Evolutionary conservation across 768 basidiomycete genomes (phyloP), one percentile per base, ranked within the genome.

Genomic region (Rhizopogon roseolus): DNA sequence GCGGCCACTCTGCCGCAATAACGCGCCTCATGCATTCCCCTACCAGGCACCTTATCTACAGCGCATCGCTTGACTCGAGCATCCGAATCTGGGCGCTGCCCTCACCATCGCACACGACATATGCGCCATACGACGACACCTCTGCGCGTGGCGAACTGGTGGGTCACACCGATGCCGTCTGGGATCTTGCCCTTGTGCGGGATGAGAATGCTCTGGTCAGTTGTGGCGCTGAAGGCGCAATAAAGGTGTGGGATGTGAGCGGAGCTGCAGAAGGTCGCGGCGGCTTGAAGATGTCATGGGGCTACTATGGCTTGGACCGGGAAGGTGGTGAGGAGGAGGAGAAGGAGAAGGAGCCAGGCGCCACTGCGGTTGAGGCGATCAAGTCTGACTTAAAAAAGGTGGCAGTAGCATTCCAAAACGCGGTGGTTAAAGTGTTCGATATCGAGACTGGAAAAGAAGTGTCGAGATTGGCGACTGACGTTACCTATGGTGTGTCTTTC

Each of bases 161-260:
- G 29, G 93, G 95, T 4, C 93, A 97, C 67, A 92, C 93, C 5
- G 95, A 99, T 66, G 93, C 93, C 5, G 89, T 98, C 25, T 99
- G 97, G 97, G 97, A 94, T 65, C 74, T 98, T 49, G 87, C 90
- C 9, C 81, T 96, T 19, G 81, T 93, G 27, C 80, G 90, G 52
- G 88, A 90, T 57, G 89, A 92, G 66, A 83, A 81, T 54, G 85
- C 88, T 7, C 78, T 98, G 40, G 90, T 96, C 53, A 91, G 89
- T 59, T 93, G 90, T 66, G 88, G 90, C 43, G 90, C 94, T 4
- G 96, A 98, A 66, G 95, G 95, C 17, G 73, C 81, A 0, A 88
- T 98, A 60, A 97, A 97, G 70, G 83, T 96, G 13, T 98, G 96
- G 95, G 91, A 93, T 61, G 86, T 92, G 46, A 81, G 82, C 61